These are phyloP conservation scores for Oenanthe sinensis DNA, from an alignment of 129 eudicot species.

Conservation along the genomic window DNA sequence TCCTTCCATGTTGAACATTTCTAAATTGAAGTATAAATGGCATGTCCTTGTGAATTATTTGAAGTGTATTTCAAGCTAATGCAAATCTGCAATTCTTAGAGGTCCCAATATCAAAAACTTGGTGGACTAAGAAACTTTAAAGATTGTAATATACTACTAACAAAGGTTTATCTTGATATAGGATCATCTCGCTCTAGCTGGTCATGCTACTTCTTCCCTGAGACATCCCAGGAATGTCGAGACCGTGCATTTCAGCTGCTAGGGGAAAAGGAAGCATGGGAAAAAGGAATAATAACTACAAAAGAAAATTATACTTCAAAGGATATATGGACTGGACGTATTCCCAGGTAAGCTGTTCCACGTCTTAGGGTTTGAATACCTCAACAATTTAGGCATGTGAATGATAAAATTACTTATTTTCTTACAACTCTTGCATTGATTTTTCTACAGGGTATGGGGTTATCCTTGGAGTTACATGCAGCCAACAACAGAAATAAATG, in stretches of 20 bases:
- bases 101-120: not conserved
- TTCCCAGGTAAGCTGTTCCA: constrained; percentile 55
- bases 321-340: constrained; percentile 69
- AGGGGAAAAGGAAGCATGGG: constrained; percentile 58
- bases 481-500: constrained; percentile 94
- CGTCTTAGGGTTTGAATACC: not conserved
- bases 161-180: constrained; percentile 6
- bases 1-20: not conserved
- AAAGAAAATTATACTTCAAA: constrained; percentile 82
- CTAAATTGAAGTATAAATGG: not conserved
- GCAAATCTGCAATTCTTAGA: not conserved
- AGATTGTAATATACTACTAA: not conserved
- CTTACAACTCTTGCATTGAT: constrained; percentile 6
- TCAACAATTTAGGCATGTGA: not conserved
- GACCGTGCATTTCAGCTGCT: constrained; percentile 75
- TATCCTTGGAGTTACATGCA: constrained; percentile 88
- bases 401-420: not conserved
- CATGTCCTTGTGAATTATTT: not conserved
- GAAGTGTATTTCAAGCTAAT: not conserved
- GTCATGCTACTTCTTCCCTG: constrained; percentile 96
- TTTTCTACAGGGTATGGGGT: constrained; percentile 68
- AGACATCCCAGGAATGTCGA: constrained; percentile 80
- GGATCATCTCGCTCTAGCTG: constrained; percentile 92
- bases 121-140: not conserved
- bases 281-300: constrained; percentile 48